Evolutionary conservation across 78 protist species (phyloP).

Genomic region (Cavenderia fasciculata): DNA sequence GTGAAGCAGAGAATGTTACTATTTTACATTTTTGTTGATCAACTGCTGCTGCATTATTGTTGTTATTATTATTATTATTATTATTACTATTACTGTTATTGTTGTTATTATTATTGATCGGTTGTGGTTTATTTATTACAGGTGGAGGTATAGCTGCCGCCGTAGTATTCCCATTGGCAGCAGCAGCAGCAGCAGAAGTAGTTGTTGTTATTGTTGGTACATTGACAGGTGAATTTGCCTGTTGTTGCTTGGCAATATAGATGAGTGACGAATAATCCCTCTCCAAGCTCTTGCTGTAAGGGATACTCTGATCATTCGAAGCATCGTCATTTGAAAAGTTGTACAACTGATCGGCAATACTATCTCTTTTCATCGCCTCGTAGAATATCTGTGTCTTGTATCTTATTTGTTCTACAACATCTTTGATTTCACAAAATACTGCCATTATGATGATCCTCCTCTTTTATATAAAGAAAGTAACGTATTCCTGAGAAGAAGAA

Average conservation of each 20-base stretch:
- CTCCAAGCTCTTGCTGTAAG: slow-evolving; percentile 67
- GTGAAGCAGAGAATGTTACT: slow-evolving; percentile 73
- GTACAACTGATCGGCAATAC: slow-evolving; percentile 71
- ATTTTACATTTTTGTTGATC: slow-evolving; percentile 55
- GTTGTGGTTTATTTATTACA: slow-evolving; percentile 8
- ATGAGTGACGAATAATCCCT: slow-evolving; percentile 48
- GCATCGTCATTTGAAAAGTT: slow-evolving; percentile 63
- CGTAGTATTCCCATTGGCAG: neutral
- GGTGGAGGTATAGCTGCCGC: neutral
- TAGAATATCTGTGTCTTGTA: slow-evolving; percentile 71
- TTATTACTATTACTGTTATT: slow-evolving; percentile 3
- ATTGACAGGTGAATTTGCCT: neutral
- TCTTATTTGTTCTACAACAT: slow-evolving; percentile 61
- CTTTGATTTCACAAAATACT: slow-evolving; percentile 53
- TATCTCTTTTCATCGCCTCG: slow-evolving; percentile 65
- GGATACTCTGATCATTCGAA: slow-evolving; percentile 41
- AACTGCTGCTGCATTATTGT: neutral
- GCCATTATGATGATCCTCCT: slow-evolving; percentile 32
- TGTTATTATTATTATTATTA: slow-evolving; percentile 18
- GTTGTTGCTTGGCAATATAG: slow-evolving; percentile 1
- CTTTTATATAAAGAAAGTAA: too few species aligned
- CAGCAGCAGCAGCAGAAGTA: neutral
- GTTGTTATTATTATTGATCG: neutral
- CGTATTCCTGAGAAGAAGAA: too few species aligned
- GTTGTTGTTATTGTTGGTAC: slow-evolving; percentile 6